Evolutionary conservation across 768 basidiomycete species (phyloP).

Genomic region (Lyophyllum decastes): DNA sequence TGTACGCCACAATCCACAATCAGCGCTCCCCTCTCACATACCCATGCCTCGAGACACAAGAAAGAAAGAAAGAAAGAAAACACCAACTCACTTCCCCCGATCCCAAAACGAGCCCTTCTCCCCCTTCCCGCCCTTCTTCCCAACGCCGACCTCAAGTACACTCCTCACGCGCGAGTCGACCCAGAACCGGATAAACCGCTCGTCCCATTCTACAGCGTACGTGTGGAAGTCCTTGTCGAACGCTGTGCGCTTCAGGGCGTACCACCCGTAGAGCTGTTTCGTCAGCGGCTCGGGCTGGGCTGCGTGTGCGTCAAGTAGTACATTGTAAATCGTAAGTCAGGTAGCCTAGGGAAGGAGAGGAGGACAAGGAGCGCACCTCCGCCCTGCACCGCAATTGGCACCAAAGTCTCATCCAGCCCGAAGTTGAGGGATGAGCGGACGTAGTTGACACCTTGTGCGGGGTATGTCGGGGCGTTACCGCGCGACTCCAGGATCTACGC

Average conservation of each 20-base stretch:
- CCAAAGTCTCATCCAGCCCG: slow-evolving; percentile 41
- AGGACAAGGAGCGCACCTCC: neutral
- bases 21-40: neutral
- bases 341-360: slow-evolving; percentile 23
- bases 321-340: no score
- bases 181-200: slow-evolving; percentile 69
- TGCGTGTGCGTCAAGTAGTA: slow-evolving; percentile 11
- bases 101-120: slow-evolving; percentile 63
- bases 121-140: slow-evolving; percentile 39
- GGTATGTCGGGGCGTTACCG: slow-evolving; percentile 60
- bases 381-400: slow-evolving; percentile 11
- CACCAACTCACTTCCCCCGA: slow-evolving; percentile 40
- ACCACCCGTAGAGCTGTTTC: slow-evolving; percentile 44
- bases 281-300: slow-evolving; percentile 11
- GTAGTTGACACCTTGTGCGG: slow-evolving; percentile 57
- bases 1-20: neutral
- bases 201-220: slow-evolving; percentile 78
- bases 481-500: slow-evolving; percentile 56
- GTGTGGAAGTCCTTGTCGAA: slow-evolving; percentile 69
- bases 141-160: slow-evolving; percentile 59
- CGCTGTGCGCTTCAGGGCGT: slow-evolving; percentile 48
- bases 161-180: slow-evolving; percentile 71
- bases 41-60: neutral
- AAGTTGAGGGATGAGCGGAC: slow-evolving; percentile 68
- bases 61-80: slow-evolving; percentile 38